Evolutionary conservation across 1,284 basidiomycete species (phyloP).

Genomic region (Laetiporus sulphureus): DNA sequence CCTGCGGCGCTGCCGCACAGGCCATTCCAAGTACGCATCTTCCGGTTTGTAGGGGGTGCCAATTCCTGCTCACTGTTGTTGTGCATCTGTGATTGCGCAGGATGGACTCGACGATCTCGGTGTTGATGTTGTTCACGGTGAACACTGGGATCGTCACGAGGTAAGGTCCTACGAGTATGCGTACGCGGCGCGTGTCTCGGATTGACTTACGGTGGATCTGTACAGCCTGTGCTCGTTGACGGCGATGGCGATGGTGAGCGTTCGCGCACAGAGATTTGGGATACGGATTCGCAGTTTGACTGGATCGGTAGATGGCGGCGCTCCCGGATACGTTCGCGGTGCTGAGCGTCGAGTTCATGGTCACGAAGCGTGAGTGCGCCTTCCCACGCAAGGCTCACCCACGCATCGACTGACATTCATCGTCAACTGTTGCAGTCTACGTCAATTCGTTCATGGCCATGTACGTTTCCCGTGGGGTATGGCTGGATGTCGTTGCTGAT

Average conservation of each 20-base stretch:
- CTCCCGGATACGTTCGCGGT: slow-evolving; percentile 12
- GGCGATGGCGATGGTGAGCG: slow-evolving; percentile 12
- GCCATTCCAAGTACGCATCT: slow-evolving; percentile 1
- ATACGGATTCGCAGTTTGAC: background rate
- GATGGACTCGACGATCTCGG: slow-evolving; percentile 2
- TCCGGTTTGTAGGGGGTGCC: background rate
- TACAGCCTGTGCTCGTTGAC: slow-evolving; percentile 13
- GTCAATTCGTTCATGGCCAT: slow-evolving; percentile 18
- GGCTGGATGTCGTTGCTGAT: background rate
- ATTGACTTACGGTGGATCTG: background rate
- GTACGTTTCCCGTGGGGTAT: slow-evolving; percentile 6
- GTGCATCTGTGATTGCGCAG: too few species aligned
- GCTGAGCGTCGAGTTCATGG: slow-evolving; percentile 12
- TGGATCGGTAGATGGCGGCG: slow-evolving; percentile 7
- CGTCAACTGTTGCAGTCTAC: slow-evolving; percentile 11
- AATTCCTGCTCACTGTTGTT: background rate
- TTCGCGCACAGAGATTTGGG: background rate
- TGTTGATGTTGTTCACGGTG: slow-evolving; percentile 6
- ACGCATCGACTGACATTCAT: background rate
- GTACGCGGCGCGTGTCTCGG: background rate
- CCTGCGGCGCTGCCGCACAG: slow-evolving; percentile 1
- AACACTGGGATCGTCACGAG: slow-evolving; percentile 7
- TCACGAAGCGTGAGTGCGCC: slow-evolving; percentile 12
- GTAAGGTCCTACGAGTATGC: background rate
- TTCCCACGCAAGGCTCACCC: background rate